Percentiles rank a stretch among this genome's conserved stretches.
phyloP scores from a whole-genome alignment of 2,329 filamentous ascomycete species.

The Scortechinia acanthostroma region DNA sequence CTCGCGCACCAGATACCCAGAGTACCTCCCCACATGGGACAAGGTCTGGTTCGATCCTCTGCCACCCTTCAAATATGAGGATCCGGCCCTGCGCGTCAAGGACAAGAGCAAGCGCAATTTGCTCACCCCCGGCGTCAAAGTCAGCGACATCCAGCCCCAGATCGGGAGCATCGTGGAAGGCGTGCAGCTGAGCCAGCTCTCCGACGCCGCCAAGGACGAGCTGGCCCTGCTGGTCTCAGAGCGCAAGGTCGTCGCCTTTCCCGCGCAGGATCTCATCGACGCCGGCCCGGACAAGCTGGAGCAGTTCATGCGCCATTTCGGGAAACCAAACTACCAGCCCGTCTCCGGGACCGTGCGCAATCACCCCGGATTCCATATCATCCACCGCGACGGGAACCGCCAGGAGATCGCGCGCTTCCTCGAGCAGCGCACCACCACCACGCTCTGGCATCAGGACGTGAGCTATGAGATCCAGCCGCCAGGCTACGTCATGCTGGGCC shows the following conservation, averaged over 20 bases:
- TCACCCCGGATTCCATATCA: constrained; percentile 34
- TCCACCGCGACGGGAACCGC: constrained; percentile 31
- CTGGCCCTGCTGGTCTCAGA: constrained; percentile 29
- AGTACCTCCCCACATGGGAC: constrained; percentile 37
- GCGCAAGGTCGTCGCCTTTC: constrained; percentile 37
- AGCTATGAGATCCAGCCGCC: constrained; percentile 37
- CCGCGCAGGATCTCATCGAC: constrained; percentile 38
- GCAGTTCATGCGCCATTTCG: constrained; percentile 33
- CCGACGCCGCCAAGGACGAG: constrained; percentile 36
- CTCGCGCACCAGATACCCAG: constrained; percentile 27
- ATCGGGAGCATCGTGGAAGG: constrained; percentile 28
- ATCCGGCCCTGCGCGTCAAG: constrained; percentile 35
- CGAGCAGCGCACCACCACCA: constrained; percentile 31
- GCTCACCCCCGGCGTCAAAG: constrained; percentile 9
- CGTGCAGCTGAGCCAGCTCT: constrained; percentile 36
- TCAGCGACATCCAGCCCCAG: constrained; percentile 26
- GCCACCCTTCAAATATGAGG: constrained; percentile 29
- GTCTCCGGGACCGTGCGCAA: constrained; percentile 27
- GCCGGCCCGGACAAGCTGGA: constrained; percentile 29
- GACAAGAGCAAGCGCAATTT: constrained; percentile 26
- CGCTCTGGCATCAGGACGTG: constrained; percentile 37
- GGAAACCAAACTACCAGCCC: constrained; percentile 32
- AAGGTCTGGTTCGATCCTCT: constrained; percentile 34
- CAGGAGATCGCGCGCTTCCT: constrained; percentile 31
- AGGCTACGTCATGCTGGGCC: constrained; percentile 35